Conservation (phyloP, 371 early-diverging fungal species). For the Fennellomyces sp. region DNA sequence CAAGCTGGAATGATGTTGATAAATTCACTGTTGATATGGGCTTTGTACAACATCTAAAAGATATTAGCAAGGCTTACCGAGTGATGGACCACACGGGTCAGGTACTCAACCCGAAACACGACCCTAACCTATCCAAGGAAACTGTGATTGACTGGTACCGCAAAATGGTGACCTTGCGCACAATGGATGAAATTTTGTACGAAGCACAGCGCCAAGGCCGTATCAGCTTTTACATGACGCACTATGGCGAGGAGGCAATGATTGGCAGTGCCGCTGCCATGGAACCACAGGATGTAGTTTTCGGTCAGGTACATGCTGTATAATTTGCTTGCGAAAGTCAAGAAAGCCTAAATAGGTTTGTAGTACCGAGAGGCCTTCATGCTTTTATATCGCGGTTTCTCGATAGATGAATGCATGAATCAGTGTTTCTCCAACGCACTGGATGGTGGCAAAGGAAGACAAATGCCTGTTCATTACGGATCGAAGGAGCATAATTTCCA, state of each 20-base stretch:
- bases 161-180: constrained; percentile 87
- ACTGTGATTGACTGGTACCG: constrained; percentile 79
- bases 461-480: constrained; percentile 99
- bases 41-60: constrained; percentile 43
- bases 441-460: constrained; percentile 95
- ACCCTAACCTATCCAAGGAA: constrained; percentile 82
- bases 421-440: constrained; percentile 92
- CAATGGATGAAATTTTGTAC: constrained; percentile 93
- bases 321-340: background rate
- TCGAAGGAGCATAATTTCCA: constrained; percentile 85
- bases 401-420: constrained; percentile 92
- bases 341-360: background rate
- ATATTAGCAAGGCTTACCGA: constrained; percentile 85
- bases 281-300: constrained; percentile 82
- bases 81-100: constrained; percentile 91
- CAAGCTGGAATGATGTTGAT: constrained; percentile 20
- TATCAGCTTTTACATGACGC: constrained; percentile 98
- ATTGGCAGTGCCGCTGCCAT: constrained; percentile 93
- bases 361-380: constrained; percentile 96
- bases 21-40: constrained; percentile 34
- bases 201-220: constrained; percentile 98
- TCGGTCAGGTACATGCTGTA: constrained; percentile 73
- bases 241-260: constrained; percentile 96
- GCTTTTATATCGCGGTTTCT: constrained; percentile 92
- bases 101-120: constrained; percentile 70